Conservation (phyloP, 2,329 filamentous ascomycete species). For the Clarireedia paspali region DNA sequence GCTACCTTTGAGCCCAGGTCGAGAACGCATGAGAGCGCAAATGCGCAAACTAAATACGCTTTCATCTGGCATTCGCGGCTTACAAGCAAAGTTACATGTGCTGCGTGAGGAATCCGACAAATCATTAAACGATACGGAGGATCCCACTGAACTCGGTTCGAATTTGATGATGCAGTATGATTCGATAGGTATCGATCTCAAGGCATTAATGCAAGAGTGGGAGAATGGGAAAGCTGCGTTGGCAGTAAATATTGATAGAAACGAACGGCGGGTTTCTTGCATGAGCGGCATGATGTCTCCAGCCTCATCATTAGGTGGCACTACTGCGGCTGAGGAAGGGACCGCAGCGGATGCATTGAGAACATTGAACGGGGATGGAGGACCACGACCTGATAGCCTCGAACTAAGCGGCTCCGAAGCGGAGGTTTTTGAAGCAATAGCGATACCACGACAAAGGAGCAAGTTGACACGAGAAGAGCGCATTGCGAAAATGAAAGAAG, state of each 20-base stretch:
- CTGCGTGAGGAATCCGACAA: constrained; percentile 83
- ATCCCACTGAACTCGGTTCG: constrained; percentile 68
- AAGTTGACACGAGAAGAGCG: constrained; percentile 78
- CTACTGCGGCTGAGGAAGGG: constrained; percentile 53
- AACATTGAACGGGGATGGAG: constrained; percentile 66
- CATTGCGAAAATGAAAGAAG: constrained; percentile 80
- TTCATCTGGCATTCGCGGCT: constrained; percentile 79
- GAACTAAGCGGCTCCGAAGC: constrained; percentile 51
- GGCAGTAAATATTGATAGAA: constrained; percentile 72
- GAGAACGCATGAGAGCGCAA: constrained; percentile 78
- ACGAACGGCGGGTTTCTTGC: constrained; percentile 62
- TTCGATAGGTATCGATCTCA: constrained; percentile 82
- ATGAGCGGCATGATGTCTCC: constrained; percentile 51
- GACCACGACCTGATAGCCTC: constrained; percentile 38
- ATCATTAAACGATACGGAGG: constrained; percentile 64
- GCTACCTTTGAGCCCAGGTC: constrained; percentile 58
- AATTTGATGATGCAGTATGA: constrained; percentile 87
- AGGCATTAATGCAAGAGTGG: constrained; percentile 75
- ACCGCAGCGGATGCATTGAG: constrained; percentile 64
- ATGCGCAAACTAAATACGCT: constrained; percentile 82
- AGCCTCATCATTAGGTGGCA: constrained; percentile 56
- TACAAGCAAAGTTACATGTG: constrained; percentile 92
- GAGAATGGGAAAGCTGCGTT: constrained; percentile 80
- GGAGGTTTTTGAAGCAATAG: constrained; percentile 86
- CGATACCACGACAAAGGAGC: constrained; percentile 62